Evolutionary conservation across 2,329 filamentous ascomycete genomes (phyloP).

Genomic region (Epichloe coenophiala): DNA sequence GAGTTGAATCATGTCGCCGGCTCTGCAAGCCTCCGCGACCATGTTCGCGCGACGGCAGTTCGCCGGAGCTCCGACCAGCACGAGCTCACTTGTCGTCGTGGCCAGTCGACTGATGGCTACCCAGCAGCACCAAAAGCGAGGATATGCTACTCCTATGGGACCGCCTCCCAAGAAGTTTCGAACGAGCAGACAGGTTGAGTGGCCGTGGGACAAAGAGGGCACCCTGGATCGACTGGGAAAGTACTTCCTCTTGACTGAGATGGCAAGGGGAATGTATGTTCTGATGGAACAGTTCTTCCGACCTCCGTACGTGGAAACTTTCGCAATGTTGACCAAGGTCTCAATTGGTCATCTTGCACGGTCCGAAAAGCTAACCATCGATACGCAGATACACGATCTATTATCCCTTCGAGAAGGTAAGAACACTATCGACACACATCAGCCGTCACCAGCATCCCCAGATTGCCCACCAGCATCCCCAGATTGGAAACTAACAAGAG

Average conservation of each 20-base stretch:
- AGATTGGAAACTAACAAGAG: conserved; percentile 9
- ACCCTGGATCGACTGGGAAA: conserved; percentile 75
- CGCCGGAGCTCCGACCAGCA: conserved; percentile 11
- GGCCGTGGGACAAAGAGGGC: conserved; percentile 67
- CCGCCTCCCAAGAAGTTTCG: conserved; percentile 73
- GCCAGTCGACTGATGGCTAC: conserved; percentile 8
- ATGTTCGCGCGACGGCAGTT: conserved; percentile 25
- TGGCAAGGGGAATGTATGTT: conserved; percentile 96
- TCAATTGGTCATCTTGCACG: neutral
- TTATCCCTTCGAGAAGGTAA: conserved; percentile 93
- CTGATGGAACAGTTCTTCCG: conserved; percentile 96
- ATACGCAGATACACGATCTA: conserved; percentile 81
- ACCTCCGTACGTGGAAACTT: conserved; percentile 64
- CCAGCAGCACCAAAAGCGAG: conserved; percentile 17
- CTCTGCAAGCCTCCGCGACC: conserved; percentile 17
- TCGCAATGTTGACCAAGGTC: neutral
- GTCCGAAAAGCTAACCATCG: neutral
- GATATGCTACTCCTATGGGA: conserved; percentile 58
- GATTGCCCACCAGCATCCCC: neutral
- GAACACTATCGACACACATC: neutral
- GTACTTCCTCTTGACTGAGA: conserved; percentile 92
- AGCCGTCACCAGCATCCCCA: neutral
- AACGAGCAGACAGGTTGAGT: conserved; percentile 56
- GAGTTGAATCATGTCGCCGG: conserved; percentile 17
- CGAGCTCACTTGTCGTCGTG: conserved; percentile 11